A percentile compares a stretch with the other conserved stretches of the same genome.
These are phyloP conservation scores for Arthrobotrys conoides DNA, from an alignment of 2,329 filamentous ascomycete genomes.

Conservation along the genomic window DNA sequence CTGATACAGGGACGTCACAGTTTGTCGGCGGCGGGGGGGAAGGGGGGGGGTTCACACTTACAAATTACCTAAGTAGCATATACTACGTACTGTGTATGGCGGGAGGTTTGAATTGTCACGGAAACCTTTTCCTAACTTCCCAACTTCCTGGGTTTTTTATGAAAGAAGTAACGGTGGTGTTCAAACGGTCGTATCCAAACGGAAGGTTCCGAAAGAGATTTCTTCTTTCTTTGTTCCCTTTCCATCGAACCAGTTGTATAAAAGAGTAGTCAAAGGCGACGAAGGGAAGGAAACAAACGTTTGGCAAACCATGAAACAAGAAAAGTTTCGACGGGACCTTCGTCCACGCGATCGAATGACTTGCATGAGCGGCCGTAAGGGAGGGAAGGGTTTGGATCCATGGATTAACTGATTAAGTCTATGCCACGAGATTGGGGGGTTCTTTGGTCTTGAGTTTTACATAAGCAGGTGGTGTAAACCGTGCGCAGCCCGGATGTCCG, in stretches of 20 bases:
- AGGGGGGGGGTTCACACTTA: neutral
- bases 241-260: slow-evolving; percentile 8
- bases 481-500: neutral
- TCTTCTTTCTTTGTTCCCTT: neutral
- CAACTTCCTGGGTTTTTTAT: neutral
- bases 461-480: slow-evolving; percentile 3
- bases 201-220: slow-evolving; percentile 12
- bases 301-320: slow-evolving; percentile 28
- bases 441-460: slow-evolving; percentile 3
- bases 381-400: slow-evolving; percentile 24
- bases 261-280: slow-evolving; percentile 26
- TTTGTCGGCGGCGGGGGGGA: slow-evolving; percentile 9
- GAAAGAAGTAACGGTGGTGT: slow-evolving; percentile 5
- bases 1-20: slow-evolving; percentile 26
- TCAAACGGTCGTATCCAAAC: neutral
- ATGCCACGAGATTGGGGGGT: slow-evolving; percentile 35
- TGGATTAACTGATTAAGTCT: slow-evolving; percentile 26
- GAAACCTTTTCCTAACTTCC: slow-evolving; percentile 7
- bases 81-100: neutral
- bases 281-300: slow-evolving; percentile 34
- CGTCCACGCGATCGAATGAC: slow-evolving; percentile 24
- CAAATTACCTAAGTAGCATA: neutral
- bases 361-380: slow-evolving; percentile 22
- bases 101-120: slow-evolving; percentile 25
- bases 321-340: slow-evolving; percentile 30